Conservation (phyloP, 306 rosid species). For the Ceratonia siliqua region DNA sequence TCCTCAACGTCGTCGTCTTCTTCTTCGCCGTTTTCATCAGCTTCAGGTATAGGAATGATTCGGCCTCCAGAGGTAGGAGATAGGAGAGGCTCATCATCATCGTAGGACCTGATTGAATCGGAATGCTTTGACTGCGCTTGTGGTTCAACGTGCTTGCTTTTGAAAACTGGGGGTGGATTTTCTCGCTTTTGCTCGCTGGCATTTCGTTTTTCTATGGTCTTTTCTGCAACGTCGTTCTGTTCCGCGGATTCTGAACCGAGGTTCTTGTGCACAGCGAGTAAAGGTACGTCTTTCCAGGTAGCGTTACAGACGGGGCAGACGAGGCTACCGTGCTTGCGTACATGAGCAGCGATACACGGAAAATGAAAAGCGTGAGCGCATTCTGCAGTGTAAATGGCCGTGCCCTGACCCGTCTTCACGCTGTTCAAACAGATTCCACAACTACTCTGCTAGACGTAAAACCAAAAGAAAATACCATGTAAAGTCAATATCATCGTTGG, state of each 20-base stretch:
- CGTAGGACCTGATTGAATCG: slow-evolving; percentile 39
- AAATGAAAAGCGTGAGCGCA: slow-evolving; percentile 91
- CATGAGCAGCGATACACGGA: slow-evolving; percentile 79
- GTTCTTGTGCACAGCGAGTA: slow-evolving; percentile 69
- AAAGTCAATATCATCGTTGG: background rate
- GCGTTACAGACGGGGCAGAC: slow-evolving; percentile 88
- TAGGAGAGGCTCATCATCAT: slow-evolving; percentile 63
- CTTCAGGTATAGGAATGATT: slow-evolving; percentile 58
- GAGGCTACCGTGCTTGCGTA: slow-evolving; percentile 64
- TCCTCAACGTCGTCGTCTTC: slow-evolving; percentile 37
- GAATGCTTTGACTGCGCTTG: background rate
- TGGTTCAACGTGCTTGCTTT: slow-evolving; percentile 10
- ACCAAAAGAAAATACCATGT: background rate
- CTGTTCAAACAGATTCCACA: slow-evolving; percentile 91
- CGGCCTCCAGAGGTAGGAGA: slow-evolving; percentile 33
- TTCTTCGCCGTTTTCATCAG: slow-evolving; percentile 42
- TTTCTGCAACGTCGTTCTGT: slow-evolving; percentile 19
- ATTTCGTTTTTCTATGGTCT: background rate
- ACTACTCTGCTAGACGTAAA: slow-evolving; percentile 61
- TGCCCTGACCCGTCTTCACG: slow-evolving; percentile 94
- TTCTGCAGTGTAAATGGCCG: slow-evolving; percentile 97
- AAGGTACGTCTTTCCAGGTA: slow-evolving; percentile 85
- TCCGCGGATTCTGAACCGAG: slow-evolving; percentile 29
- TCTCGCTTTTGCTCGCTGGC: slow-evolving; percentile 2
- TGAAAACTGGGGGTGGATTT: slow-evolving; percentile 25